Conservation (phyloP, 345 rosid species). For the Heritiera littoralis region DNA sequence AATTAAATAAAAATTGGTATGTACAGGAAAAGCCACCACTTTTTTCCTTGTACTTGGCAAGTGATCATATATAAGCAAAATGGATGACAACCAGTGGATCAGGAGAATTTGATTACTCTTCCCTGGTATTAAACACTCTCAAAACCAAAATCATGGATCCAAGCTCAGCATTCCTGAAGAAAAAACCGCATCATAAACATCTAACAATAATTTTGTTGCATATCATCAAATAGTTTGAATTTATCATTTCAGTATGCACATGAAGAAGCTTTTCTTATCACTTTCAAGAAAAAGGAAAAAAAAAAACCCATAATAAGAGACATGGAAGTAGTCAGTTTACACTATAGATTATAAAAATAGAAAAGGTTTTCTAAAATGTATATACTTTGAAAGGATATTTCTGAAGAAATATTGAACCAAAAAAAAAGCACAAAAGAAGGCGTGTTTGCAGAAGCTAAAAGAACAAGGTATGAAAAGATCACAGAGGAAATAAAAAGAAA, state of each 20-base stretch:
- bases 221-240: neutral
- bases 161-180: constrained; percentile 33
- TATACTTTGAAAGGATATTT: neutral
- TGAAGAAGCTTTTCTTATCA: neutral
- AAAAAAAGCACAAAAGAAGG: neutral
- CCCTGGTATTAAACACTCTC: constrained; percentile 15
- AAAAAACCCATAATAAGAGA: neutral
- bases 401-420: neutral
- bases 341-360: neutral
- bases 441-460: neutral
- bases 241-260: neutral
- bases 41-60: neutral
- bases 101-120: constrained; percentile 7
- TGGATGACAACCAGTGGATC: constrained; percentile 18
- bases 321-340: neutral
- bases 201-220: neutral
- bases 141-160: neutral
- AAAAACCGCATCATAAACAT: neutral
- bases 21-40: neutral
- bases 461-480: constrained; percentile 1
- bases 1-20: neutral
- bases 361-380: neutral
- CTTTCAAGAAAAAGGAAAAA: neutral
- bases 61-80: neutral
- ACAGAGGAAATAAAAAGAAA: neutral